These are phyloP conservation scores for Claviceps sorghi DNA, from an alignment of 2,329 filamentous ascomycete genomes.

Conservation along the genomic window DNA sequence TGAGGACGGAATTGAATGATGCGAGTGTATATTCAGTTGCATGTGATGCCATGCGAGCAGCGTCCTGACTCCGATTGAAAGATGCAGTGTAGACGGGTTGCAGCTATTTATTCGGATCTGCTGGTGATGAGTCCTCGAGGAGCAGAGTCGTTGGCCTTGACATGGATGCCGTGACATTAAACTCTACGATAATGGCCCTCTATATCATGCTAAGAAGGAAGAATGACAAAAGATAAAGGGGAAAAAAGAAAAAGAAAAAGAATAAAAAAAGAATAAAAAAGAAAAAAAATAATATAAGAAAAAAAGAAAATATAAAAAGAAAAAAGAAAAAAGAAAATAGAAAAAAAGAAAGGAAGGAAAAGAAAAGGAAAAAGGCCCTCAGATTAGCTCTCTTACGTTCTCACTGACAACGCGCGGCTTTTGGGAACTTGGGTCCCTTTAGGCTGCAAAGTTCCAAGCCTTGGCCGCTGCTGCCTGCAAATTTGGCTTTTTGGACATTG, in stretches of 20 bases:
- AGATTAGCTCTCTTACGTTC: constrained; percentile 44
- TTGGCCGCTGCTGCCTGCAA: constrained; percentile 33
- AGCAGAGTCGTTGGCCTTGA: no score
- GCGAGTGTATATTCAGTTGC: no score
- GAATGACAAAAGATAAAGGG: no score
- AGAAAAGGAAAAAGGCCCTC: constrained; percentile 24
- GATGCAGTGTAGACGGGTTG: no score
- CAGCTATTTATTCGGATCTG: no score
- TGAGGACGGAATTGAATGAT: neutral
- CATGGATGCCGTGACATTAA: no score
- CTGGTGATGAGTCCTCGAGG: no score
- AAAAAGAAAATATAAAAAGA: neutral
- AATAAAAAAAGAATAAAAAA: neutral
- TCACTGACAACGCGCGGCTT: constrained; percentile 32
- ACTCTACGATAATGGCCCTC: no score
- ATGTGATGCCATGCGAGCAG: no score
- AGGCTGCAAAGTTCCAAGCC: constrained; percentile 2
- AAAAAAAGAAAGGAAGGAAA: neutral
- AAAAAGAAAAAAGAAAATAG: neutral
- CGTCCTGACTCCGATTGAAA: no score
- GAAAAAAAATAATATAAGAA: neutral
- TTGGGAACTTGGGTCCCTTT: constrained; percentile 2
- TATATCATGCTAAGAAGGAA: no score
- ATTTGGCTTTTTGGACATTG: constrained; percentile 43
- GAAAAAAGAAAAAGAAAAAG: no score